Base-by-base conservation (phyloP, 192 early-diverging fungal species). In the Gigaspora rosea region DNA sequence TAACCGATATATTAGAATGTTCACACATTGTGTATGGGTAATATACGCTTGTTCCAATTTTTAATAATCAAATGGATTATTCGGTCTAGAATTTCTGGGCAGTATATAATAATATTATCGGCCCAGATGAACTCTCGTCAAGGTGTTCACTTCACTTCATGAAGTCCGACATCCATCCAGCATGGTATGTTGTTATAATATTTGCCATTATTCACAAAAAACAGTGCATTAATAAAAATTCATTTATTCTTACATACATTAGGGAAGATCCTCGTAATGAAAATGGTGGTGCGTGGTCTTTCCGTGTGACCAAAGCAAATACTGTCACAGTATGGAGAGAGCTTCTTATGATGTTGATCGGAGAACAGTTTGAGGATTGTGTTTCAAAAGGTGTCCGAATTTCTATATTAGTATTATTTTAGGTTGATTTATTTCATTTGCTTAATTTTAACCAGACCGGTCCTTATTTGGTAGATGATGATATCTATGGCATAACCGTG, bases 191-290 rank as follows among this genome's bases (percentile, higher is more conserved):
- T 20, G 12, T 48, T 58, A 27, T n/a, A n/a, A 65, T 46, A 65
- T 13, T 8, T 16, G 27, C 13, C 11, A 33, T 35, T 64, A 3
- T 15, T 62, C 8, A 32, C 0, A 62, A 32, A 8, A 32, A 32
- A 32, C 22, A 9, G 4, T 62, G 6, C 1, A 7, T 13, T 52
- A 13, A 13, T 52, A 52, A 13, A 52, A 13, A 52, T 52, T 13
- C 15, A 52, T 51, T 11, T 51, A 51, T 51, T 51, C 8, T 51
- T 51, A 51, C 13, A 27, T 12, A 27, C 22, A 27, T 35, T 47
- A 75, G 73, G 73, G 85, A 86, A 67, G 85, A 86, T 51, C 85
- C 85, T n/a, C 78, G 74, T 71, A 86, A 86, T 75, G 83, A 84
- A 76, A 80, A 84, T 49, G 85, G 85, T 78, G 85, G 85, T 8